Evolutionary conservation across 1,139 yeast species (phyloP).

Genomic region (Yamadazyma conglobata): DNA sequence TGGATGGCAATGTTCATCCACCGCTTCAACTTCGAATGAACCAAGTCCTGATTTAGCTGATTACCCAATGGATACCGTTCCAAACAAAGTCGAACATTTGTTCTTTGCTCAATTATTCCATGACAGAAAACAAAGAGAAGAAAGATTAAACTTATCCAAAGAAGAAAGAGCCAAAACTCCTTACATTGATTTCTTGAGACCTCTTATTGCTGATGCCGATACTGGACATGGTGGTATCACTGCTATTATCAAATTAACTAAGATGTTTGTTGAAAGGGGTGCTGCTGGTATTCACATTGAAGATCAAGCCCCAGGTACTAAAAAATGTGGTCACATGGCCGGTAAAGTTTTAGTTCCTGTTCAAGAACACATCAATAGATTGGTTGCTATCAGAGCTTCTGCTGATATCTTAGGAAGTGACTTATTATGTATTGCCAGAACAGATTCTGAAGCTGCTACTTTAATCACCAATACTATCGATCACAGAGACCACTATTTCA

Average conservation of each 20-base stretch:
- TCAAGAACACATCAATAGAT: slow-evolving; percentile 92
- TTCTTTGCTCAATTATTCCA: slow-evolving; percentile 97
- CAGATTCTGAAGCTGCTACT: slow-evolving; percentile 97
- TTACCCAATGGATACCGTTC: slow-evolving; percentile 98
- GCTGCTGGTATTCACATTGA: slow-evolving; percentile 99
- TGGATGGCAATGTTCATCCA: slow-evolving; percentile 98
- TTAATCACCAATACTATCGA: slow-evolving; percentile 91
- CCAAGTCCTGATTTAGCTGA: slow-evolving; percentile 98
- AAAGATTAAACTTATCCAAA: slow-evolving; percentile 59
- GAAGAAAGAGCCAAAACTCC: slow-evolving; percentile 62
- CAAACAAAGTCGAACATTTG: slow-evolving; percentile 95
- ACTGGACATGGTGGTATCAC: slow-evolving; percentile 99
- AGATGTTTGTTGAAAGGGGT: slow-evolving; percentile 95
- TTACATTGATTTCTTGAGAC: slow-evolving; percentile 82
- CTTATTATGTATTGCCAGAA: slow-evolving; percentile 85
- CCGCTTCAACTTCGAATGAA: slow-evolving; percentile 95
- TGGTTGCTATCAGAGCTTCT: slow-evolving; percentile 90
- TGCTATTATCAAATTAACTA: slow-evolving; percentile 92
- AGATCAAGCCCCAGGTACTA: slow-evolving; percentile 98
- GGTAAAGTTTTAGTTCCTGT: slow-evolving; percentile 98
- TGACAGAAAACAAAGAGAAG: slow-evolving; percentile 94
- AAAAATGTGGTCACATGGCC: slow-evolving; percentile 98
- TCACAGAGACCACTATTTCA: slow-evolving; percentile 89
- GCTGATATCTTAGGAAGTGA: slow-evolving; percentile 92
- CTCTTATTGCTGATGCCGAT: slow-evolving; percentile 96